These are phyloP conservation scores for Annulohypoxylon stygium DNA, from an alignment of 495 filamentous ascomycete species.

Conservation along the genomic window DNA sequence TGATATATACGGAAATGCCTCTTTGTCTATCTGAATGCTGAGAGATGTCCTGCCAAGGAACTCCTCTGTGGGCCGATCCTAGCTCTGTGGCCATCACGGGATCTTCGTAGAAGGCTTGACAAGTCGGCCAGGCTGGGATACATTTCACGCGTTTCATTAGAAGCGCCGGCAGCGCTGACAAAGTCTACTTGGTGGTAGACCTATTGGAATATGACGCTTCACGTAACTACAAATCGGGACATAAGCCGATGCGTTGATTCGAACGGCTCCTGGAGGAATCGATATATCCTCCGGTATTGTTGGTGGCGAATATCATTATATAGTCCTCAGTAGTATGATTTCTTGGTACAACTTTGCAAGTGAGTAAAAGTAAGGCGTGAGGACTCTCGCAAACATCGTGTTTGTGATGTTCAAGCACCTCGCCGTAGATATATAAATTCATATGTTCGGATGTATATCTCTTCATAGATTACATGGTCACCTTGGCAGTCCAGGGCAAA, in stretches of 20 bases:
- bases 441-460: slow-evolving; percentile 73
- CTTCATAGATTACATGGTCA: slow-evolving; percentile 77
- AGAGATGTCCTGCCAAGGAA: too few species aligned
- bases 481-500: slow-evolving; percentile 80
- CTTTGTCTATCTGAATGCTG: too few species aligned
- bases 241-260: slow-evolving; percentile 70
- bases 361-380: slow-evolving; percentile 70
- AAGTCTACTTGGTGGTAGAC: slow-evolving; percentile 69
- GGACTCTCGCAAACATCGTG: slow-evolving; percentile 66
- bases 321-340: slow-evolving; percentile 57
- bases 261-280: slow-evolving; percentile 77
- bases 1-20: too few species aligned
- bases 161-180: slow-evolving; percentile 65
- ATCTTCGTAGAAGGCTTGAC: too few species aligned
- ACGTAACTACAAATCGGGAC: slow-evolving; percentile 68
- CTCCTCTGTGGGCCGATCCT: too few species aligned
- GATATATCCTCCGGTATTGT: slow-evolving; percentile 93
- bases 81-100: too few species aligned
- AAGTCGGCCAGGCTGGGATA: slow-evolving; percentile 82
- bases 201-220: slow-evolving; percentile 70
- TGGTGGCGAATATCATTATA: slow-evolving; percentile 72
- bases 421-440: slow-evolving; percentile 69
- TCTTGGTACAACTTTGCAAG: slow-evolving; percentile 75
- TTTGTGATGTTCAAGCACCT: slow-evolving; percentile 42
- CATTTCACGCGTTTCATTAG: slow-evolving; percentile 83